A percentile compares a stretch with the other conserved stretches of the same genome.
These are phyloP conservation scores for Nissolia schottii DNA, from an alignment of 306 rosid genomes.

Conservation along the genomic window DNA sequence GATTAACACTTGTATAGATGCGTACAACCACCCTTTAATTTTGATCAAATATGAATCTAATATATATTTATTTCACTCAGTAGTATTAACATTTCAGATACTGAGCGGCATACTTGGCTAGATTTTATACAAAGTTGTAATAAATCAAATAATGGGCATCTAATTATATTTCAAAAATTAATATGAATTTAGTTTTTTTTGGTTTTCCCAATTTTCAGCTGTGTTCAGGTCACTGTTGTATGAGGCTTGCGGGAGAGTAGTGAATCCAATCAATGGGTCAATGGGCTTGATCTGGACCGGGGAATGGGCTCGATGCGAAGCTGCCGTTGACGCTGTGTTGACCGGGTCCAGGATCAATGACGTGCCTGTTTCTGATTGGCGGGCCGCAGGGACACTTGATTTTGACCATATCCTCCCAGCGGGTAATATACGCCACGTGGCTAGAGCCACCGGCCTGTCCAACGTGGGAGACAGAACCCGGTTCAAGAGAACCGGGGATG, in stretches of 20 bases:
- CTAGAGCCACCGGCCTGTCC: background rate
- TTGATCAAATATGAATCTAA: too few relatives aligned
- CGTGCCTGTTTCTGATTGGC: background rate
- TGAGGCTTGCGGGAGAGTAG: conserved; percentile 69
- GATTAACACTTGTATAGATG: too few relatives aligned
- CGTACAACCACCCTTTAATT: background rate
- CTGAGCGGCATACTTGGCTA: too few relatives aligned
- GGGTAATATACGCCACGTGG: conserved; percentile 46
- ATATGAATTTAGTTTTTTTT: background rate
- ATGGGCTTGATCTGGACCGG: conserved; percentile 53
- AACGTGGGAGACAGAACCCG: conserved; percentile 13
- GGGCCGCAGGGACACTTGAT: background rate
- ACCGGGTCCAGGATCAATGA: conserved; percentile 31
- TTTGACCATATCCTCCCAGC: background rate
- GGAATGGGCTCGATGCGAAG: conserved; percentile 55
- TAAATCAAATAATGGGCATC: background rate
- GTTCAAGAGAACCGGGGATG: conserved; percentile 27
- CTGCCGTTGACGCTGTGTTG: conserved; percentile 55
- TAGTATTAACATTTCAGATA: too few relatives aligned
- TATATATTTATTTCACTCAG: too few relatives aligned
- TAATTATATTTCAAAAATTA: background rate
- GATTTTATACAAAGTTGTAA: background rate
- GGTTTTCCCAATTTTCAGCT: conserved; percentile 19
- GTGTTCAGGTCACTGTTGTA: conserved; percentile 58
- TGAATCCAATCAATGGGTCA: conserved; percentile 62